Percentiles rank a stretch among this genome's conserved stretches.
Conservation (phyloP, 805 yeast genomes). For the Brettanomyces naardenensis region DNA sequence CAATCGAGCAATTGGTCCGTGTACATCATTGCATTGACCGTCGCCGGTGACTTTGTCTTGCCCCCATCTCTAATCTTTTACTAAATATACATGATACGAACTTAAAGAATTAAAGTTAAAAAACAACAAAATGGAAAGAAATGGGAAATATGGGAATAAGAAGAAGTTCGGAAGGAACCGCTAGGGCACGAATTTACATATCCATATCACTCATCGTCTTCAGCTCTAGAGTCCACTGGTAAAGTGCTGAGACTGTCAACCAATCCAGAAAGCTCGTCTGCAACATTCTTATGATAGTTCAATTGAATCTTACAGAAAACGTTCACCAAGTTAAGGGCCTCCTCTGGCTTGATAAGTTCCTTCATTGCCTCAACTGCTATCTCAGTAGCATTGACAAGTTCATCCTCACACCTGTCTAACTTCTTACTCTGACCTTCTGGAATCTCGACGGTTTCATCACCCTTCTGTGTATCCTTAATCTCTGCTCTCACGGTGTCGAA, state of each 20-base stretch:
- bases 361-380: constrained; percentile 76
- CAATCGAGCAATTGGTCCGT: constrained; percentile 26
- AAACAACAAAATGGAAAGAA: background rate
- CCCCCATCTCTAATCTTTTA: no score
- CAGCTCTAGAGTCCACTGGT: constrained; percentile 35
- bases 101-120: constrained; percentile 1
- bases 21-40: constrained; percentile 24
- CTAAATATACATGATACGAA: background rate
- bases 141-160: background rate
- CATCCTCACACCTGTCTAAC: constrained; percentile 60
- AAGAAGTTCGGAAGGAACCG: background rate
- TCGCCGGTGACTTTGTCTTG: no score
- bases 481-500: constrained; percentile 67
- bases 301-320: constrained; percentile 64
- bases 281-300: constrained; percentile 51
- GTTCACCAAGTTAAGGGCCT: constrained; percentile 54
- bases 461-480: constrained; percentile 29
- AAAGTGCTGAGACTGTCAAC: constrained; percentile 37
- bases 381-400: constrained; percentile 70
- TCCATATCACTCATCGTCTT: background rate
- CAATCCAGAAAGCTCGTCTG: constrained; percentile 36
- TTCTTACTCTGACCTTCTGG: constrained; percentile 46
- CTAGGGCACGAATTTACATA: background rate
- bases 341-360: constrained; percentile 58
- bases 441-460: constrained; percentile 30